Evolutionary conservation across 1,139 yeast species (phyloP), one percentile per base, ranked within the genome.

Genomic region (Wickerhamomyces sp.): DNA sequence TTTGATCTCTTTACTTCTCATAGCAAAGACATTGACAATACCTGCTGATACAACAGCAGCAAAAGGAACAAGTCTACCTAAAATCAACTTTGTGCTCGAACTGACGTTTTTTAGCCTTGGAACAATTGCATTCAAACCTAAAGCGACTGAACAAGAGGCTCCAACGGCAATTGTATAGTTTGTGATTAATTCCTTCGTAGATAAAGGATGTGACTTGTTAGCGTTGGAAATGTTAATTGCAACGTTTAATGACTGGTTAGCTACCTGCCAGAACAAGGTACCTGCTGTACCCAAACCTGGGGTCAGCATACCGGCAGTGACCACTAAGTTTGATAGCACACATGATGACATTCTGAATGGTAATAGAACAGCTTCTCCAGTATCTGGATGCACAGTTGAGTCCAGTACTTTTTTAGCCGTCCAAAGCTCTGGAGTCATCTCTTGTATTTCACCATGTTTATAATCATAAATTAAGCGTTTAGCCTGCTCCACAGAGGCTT

Each of bases 11-110:
- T 89, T 95, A 45, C 94, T 79, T 65, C 98, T 80, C 98, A 92
- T 92, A 49, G 94, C 72, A 57, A 87, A 87, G 22, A 92, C 97
- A 54, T 92, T 92, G 31, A 89, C 95, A 28, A 90, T 71, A 58
- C 97, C 97, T 1, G 98, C 98, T 35, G 94, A 81, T 0, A 90
- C 97, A 29, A 92, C 98, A 4, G 98, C 98, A 2, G 97, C 97
- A 65, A 92, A 92, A 6, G 98, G 98, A 7, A 92, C 96, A 44
- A 92, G 71, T 52, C 98, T 78, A 30, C 90, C 82, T 46, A 92
- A 67, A 33, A 90, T 71, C 55, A 81, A 64, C 57, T 72, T 78
- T 12, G 97, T 80, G 45, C 67, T 70, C 4, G 95, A 81, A n/a
- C 75, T 63, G 24, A 90, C 59, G 31, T 75, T 69, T 55, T 75